These are phyloP conservation scores for Apium graveolens DNA, from an alignment of 129 eudicot genomes.

Conservation along the genomic window DNA sequence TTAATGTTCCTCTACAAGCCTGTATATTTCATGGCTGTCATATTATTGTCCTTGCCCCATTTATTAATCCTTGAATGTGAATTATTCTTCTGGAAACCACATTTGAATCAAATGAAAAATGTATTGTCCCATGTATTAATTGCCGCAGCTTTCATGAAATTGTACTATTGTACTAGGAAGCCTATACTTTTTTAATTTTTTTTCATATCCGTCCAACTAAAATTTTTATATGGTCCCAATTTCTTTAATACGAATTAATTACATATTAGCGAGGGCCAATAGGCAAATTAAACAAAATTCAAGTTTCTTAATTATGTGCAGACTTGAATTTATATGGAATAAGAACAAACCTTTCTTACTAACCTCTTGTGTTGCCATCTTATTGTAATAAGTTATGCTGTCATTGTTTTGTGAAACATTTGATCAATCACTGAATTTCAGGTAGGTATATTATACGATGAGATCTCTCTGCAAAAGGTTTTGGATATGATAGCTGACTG, in stretches of 20 bases:
- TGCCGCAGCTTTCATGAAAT: neutral
- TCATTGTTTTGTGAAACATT: neutral
- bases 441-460: constrained; percentile 95
- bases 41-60: neutral
- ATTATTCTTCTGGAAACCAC: neutral
- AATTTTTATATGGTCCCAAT: neutral
- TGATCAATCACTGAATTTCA: constrained; percentile 26
- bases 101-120: neutral
- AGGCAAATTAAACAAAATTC: neutral
- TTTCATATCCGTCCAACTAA: neutral
- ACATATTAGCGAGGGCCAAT: neutral
- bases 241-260: neutral
- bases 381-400: neutral
- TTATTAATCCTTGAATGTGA: neutral
- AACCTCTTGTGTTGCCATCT: neutral
- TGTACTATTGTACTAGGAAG: neutral
- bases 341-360: neutral
- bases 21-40: neutral
- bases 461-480: constrained; percentile 66
- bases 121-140: neutral
- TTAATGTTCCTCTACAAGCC: neutral
- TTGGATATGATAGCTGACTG: constrained; percentile 91
- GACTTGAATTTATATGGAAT: neutral
- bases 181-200: neutral
- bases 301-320: neutral